Conservation (phyloP, 257 asterid genomes). For the Solanum corneliomulleri region DNA sequence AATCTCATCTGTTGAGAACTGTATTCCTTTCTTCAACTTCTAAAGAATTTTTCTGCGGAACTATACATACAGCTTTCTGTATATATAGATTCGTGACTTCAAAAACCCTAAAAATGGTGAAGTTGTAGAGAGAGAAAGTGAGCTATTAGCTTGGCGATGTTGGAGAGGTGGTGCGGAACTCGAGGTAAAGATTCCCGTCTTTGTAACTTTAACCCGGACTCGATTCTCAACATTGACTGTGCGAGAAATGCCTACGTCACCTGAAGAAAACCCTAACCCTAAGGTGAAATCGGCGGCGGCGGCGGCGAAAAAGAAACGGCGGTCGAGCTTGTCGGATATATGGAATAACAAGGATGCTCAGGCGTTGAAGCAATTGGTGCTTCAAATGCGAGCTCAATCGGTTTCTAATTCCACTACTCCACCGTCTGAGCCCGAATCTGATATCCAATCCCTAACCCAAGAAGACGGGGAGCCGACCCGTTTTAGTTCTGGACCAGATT, state of each 20-base stretch:
- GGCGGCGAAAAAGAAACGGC: conserved; percentile 26
- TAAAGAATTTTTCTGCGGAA: neutral
- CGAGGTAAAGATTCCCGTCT: conserved; percentile 10
- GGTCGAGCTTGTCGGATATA: conserved; percentile 37
- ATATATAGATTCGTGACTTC: neutral
- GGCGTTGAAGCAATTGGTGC: conserved; percentile 45
- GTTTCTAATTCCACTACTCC: conserved; percentile 55
- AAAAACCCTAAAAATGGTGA: neutral
- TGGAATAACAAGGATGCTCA: conserved; percentile 35
- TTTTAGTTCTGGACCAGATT: conserved; percentile 20
- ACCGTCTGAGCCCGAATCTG: conserved; percentile 62
- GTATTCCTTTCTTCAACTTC: neutral
- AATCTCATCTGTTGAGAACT: conserved; percentile 13
- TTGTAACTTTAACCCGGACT: conserved; percentile 36
- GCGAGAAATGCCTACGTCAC: conserved; percentile 29
- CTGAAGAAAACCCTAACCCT: conserved; percentile 25
- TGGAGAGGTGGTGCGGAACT: conserved; percentile 7
- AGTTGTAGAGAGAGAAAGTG: neutral
- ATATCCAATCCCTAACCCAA: conserved; percentile 24
- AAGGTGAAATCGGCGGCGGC: neutral
- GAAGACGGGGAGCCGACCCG: conserved; percentile 12
- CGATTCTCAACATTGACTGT: neutral
- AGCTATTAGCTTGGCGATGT: neutral
- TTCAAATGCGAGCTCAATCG: conserved; percentile 56
- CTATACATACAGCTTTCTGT: neutral